Base-by-base conservation (phyloP, 352 stramenopile genomes). In the Globisporangium takayamanum region DNA sequence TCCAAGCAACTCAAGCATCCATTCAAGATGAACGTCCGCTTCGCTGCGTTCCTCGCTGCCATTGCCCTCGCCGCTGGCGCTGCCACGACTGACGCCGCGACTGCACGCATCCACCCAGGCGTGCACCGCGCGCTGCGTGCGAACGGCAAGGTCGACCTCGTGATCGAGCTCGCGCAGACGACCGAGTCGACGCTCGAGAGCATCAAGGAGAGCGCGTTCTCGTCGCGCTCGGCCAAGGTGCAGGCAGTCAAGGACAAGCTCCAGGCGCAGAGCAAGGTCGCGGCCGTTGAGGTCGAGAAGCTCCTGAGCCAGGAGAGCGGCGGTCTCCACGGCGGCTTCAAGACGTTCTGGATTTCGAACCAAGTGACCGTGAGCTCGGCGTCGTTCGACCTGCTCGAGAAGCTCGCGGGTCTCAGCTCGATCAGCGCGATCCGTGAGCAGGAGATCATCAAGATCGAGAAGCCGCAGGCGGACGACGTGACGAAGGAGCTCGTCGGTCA, bases 101-200 rank as follows among this genome's bases (percentile, higher is more conserved):
- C 39, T 12, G 22, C 44, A 0, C 25, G 18, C 14, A 36, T 60
- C 2, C 54, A 60, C 54, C 54, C 54, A 10, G 36, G 20, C 16
- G 66, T 75, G 8, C 68, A 75, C 60, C 64, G 70, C 7, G 41
- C 59, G 37, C 70, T 78, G 0, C 63, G 66, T 8, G 18, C 50
- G 16, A 42, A 78, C 16, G 64, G 56, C 62, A 62, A 50, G n/a
- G 65, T 76, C 20, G 66, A 79, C 61, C 58, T 79, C 58, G 67
- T 79, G 25, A 58, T 76, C 3, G 66, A 56, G 6, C 47, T 79
- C 22, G 61, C 71, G 55, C 33, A 70, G 22, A 61, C 45, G 49
- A 67, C 56, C 33, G 55, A 56, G 26, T 48, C 46, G 8, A 37
- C 58, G 10, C 28, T 69, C 26, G 46, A 60, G 22, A 42, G 55